These are phyloP conservation scores for Termitomyces titanicus DNA, from an alignment of 768 basidiomycete species.

Conservation along the genomic window DNA sequence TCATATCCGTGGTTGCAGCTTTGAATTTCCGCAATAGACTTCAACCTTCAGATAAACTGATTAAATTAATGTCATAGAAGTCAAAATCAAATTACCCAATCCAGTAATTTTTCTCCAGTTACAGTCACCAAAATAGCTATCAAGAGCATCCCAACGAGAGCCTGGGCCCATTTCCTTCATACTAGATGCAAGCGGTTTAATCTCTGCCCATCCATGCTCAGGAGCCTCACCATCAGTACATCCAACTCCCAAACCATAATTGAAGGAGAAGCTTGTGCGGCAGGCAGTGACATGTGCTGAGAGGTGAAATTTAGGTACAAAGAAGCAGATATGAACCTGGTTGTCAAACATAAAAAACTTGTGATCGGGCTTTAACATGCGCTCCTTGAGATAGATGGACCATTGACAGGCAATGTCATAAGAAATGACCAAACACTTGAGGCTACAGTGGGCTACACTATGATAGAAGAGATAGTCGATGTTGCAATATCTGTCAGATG, in stretches of 20 bases:
- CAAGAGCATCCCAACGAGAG: slow-evolving; percentile 21
- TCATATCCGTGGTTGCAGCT: slow-evolving; percentile 5
- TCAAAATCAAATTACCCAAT: slow-evolving; percentile 14
- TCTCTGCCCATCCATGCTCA: slow-evolving; percentile 28
- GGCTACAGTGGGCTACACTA: slow-evolving; percentile 1
- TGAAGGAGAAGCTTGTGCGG: slow-evolving; percentile 20
- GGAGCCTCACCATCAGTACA: slow-evolving; percentile 32
- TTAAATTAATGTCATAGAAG: not conserved
- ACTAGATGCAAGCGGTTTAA: slow-evolving; percentile 23
- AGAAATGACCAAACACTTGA: slow-evolving; percentile 8
- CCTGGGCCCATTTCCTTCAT: slow-evolving; percentile 35
- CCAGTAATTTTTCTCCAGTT: slow-evolving; percentile 25
- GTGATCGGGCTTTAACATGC: slow-evolving; percentile 10
- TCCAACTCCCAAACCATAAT: slow-evolving; percentile 21
- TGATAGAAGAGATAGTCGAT: slow-evolving; percentile 19
- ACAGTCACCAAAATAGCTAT: slow-evolving; percentile 22
- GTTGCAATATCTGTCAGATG: slow-evolving; percentile 23
- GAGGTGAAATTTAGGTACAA: slow-evolving; percentile 26
- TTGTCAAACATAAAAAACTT: not conserved
- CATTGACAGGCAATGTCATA: slow-evolving; percentile 21
- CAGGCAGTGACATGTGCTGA: slow-evolving; percentile 21
- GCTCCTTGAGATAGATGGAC: slow-evolving; percentile 14
- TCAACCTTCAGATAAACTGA: slow-evolving; percentile 2
- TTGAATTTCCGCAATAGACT: slow-evolving; percentile 9
- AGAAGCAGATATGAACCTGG: slow-evolving; percentile 10